Conservation (phyloP, 108 stramenopile species). For the Fistulifera solaris region DNA sequence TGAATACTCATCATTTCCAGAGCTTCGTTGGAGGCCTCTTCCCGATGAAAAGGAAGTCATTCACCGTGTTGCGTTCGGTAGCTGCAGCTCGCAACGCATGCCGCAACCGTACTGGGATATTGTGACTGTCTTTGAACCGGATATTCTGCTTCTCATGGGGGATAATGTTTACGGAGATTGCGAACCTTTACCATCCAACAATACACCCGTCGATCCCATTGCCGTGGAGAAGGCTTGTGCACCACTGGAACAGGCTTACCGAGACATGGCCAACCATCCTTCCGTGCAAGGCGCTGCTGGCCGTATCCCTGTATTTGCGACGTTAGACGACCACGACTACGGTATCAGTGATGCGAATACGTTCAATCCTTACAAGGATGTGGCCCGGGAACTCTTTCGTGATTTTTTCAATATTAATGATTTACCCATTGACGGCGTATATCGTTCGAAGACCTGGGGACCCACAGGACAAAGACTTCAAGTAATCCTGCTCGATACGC, state of each 20-base stretch:
- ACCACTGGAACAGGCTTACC: conserved; percentile 11
- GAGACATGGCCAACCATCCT: conserved; percentile 12
- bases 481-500: conserved; percentile 20
- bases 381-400: conserved; percentile 12
- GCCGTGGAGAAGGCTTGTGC: conserved; percentile 4
- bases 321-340: conserved; percentile 23
- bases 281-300: conserved; percentile 11
- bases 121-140: conserved; percentile 6
- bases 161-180: conserved; percentile 24
- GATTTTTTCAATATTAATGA: conserved; percentile 18
- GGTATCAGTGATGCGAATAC: conserved; percentile 4
- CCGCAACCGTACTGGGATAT: conserved; percentile 21
- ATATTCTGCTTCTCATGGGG: conserved; percentile 16
- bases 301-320: conserved; percentile 7
- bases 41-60: conserved; percentile 1
- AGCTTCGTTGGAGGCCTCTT: conserved; percentile 6
- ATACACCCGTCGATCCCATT: neutral
- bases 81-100: conserved; percentile 7
- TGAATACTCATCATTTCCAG: conserved; percentile 1
- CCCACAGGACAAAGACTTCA: conserved; percentile 5
- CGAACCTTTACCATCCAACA: neutral
- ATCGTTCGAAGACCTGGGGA: conserved; percentile 5
- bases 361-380: conserved; percentile 21
- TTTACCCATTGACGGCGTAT: conserved; percentile 12
- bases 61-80: conserved; percentile 10